phyloP scores from a whole-genome alignment of 495 filamentous ascomycete genomes.

The Podospora appendiculata region DNA sequence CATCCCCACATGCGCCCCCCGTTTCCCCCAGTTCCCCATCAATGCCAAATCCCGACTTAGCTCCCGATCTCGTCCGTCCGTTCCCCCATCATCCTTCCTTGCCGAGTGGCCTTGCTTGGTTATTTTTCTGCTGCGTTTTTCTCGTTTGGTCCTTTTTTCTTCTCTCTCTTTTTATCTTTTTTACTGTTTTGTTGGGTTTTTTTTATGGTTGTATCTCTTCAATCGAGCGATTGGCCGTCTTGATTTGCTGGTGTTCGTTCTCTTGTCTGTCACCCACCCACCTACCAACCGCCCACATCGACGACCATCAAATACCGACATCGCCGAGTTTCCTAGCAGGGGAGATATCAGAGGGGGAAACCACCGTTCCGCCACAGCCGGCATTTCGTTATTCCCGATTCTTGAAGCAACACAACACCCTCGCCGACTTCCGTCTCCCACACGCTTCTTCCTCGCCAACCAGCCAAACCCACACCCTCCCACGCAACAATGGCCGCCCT shows the following conservation, averaged over 20 bases:
- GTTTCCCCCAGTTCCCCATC: neutral
- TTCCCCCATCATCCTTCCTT: too few relatives aligned
- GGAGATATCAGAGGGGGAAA: neutral
- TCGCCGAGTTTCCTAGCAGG: neutral
- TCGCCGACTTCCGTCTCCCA: neutral
- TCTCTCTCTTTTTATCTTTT: neutral
- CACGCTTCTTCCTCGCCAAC: neutral
- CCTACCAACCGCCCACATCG: too few relatives aligned
- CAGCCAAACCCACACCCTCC: neutral
- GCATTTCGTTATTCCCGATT: too few relatives aligned
- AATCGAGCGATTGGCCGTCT: neutral
- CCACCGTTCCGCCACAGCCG: neutral
- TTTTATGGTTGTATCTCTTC: neutral
- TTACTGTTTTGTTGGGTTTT: neutral
- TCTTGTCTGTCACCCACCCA: too few relatives aligned
- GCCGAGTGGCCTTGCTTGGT: neutral
- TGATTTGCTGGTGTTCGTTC: neutral
- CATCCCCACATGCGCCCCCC: neutral
- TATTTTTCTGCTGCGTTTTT: neutral
- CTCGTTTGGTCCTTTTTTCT: neutral
- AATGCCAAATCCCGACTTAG: neutral
- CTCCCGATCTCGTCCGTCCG: neutral
- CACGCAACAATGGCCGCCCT: slow-evolving; percentile 20
- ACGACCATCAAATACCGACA: neutral
- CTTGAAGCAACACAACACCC: neutral